These are phyloP conservation scores for Beauveria medogensis DNA, from an alignment of 2,329 filamentous ascomycete genomes.

Conservation along the genomic window DNA sequence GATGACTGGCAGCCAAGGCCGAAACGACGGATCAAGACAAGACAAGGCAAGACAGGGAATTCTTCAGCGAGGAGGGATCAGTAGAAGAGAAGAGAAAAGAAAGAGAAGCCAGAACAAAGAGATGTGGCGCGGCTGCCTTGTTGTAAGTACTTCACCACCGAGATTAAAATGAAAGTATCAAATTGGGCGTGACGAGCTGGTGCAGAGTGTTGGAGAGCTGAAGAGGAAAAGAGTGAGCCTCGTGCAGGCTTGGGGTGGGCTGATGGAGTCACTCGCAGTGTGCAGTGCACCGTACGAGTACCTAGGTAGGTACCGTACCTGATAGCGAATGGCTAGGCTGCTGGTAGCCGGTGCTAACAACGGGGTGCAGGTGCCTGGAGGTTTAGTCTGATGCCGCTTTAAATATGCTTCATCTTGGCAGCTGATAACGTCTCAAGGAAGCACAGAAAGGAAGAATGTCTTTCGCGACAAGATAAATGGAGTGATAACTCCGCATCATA, in stretches of 20 bases:
- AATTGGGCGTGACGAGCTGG: slow-evolving; percentile 4
- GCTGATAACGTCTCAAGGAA: too few species aligned
- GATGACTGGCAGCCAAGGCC: slow-evolving; percentile 8
- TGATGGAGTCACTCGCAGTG: slow-evolving; percentile 1
- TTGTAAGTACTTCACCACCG: background rate
- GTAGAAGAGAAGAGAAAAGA: background rate
- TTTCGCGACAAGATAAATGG: too few species aligned
- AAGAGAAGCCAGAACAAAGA: background rate
- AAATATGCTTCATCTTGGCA: too few species aligned
- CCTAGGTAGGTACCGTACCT: too few species aligned
- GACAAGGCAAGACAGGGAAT: background rate
- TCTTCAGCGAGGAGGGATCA: background rate
- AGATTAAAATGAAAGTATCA: background rate
- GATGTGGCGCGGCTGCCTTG: background rate
- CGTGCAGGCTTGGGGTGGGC: slow-evolving; percentile 10
- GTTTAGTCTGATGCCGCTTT: too few species aligned
- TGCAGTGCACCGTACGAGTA: too few species aligned
- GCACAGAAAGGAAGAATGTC: too few species aligned
- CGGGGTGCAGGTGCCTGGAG: too few species aligned
- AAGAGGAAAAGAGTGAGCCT: slow-evolving; percentile 9
- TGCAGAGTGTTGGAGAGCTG: background rate
- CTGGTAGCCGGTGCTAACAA: background rate
- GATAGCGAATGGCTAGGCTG: background rate
- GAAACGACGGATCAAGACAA: background rate
- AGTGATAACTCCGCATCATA: too few species aligned